Conservation (phyloP, 352 stramenopile species). For the Globisporangium cystogenes region DNA sequence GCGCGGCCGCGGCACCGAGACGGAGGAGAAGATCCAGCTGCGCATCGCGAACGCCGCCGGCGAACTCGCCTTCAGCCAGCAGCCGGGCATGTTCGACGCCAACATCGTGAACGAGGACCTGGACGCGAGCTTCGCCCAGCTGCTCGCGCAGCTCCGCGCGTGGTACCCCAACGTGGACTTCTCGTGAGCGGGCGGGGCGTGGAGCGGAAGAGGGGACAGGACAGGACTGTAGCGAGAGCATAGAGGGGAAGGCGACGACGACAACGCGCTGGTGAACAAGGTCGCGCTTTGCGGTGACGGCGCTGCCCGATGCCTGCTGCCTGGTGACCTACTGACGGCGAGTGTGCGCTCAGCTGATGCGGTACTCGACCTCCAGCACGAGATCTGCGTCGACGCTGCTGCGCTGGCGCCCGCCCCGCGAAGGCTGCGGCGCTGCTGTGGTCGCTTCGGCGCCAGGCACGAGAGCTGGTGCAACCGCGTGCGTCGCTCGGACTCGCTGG, state of each 20-base stretch:
- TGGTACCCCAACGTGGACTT: conserved; percentile 76
- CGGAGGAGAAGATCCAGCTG: conserved; percentile 93
- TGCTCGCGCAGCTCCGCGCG: conserved; percentile 60
- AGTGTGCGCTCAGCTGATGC: conserved; percentile 1
- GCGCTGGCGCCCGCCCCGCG: background rate
- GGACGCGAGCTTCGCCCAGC: conserved; percentile 70
- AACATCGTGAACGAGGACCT: conserved; percentile 89
- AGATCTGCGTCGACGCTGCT: conserved; percentile 11
- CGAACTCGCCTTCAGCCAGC: conserved; percentile 90
- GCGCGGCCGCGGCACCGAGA: conserved; percentile 93
- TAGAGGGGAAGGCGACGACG: background rate
- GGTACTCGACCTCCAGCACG: conserved; percentile 43
- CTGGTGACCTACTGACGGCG: background rate
- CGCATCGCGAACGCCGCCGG: conserved; percentile 91
- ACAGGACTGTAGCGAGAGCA: background rate
- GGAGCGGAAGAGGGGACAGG: background rate
- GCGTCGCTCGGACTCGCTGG: background rate
- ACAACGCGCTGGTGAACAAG: background rate
- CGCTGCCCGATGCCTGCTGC: too few relatives aligned
- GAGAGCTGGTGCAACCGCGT: background rate
- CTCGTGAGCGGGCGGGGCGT: conserved; percentile 12
- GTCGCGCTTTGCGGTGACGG: background rate
- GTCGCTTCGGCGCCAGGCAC: background rate
- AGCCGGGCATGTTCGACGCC: conserved; percentile 83
- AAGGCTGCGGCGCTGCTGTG: background rate